These are phyloP conservation scores for Daedalea quercina DNA, from an alignment of 768 basidiomycete species.

Conservation along the genomic window DNA sequence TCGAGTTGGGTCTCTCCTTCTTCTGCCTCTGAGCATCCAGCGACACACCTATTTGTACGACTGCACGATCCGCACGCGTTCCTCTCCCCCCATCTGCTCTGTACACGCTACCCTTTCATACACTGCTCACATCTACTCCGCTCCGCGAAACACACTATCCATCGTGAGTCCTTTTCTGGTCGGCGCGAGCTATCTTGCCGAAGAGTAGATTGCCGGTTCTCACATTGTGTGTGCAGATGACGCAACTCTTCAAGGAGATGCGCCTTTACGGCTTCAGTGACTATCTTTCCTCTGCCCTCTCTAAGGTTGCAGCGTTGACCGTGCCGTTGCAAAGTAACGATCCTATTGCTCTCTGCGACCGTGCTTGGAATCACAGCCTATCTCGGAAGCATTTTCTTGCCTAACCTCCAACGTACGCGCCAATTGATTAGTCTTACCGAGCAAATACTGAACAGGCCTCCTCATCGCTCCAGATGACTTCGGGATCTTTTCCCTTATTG, in stretches of 20 bases:
- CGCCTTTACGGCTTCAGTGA: constrained; percentile 25
- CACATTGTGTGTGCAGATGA: constrained; percentile 20
- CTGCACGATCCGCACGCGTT: constrained; percentile 2
- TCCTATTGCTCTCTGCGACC: constrained; percentile 35
- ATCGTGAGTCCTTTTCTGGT: not conserved
- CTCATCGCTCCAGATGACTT: constrained; percentile 47
- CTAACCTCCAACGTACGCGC: constrained; percentile 51
- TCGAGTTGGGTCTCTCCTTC: not conserved
- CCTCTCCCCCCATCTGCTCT: not conserved
- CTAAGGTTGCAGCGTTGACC: not conserved
- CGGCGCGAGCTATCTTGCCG: not conserved
- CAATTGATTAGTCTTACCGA: not conserved
- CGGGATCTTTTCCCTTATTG: constrained; percentile 60
- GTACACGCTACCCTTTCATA: not conserved
- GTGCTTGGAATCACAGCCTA: constrained; percentile 67
- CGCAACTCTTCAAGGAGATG: constrained; percentile 27
- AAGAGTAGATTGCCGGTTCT: not conserved
- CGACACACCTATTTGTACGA: not conserved
- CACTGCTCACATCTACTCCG: not conserved
- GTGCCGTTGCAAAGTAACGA: constrained; percentile 22
- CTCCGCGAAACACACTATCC: not conserved
- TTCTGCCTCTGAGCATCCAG: not conserved
- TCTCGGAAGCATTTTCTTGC: constrained; percentile 62
- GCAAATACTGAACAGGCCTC: no score
- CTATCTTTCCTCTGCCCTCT: not conserved